Conservation (phyloP, 2,329 filamentous ascomycete species). For the Fusarium verticillioides region DNA sequence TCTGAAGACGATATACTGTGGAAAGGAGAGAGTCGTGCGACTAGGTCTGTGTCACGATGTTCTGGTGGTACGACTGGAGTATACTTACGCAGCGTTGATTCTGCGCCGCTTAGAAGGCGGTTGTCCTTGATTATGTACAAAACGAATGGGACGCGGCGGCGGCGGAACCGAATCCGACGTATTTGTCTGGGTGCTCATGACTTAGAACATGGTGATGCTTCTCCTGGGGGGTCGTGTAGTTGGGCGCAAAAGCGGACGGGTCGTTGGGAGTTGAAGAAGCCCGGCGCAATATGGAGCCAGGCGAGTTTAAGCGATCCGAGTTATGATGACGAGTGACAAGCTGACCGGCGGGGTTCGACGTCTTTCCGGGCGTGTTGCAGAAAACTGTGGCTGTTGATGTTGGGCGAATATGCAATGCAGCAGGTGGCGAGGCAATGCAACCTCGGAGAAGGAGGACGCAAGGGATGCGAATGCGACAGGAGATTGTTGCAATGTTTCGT, state of each 20-base stretch:
- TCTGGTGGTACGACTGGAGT: not conserved
- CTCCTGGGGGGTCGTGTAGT: slow-evolving; percentile 14
- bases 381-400: slow-evolving; percentile 23
- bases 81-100: slow-evolving; percentile 79
- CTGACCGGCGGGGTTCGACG: slow-evolving; percentile 36
- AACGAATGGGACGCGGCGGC: slow-evolving; percentile 72
- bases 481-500: slow-evolving; percentile 15
- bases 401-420: slow-evolving; percentile 16
- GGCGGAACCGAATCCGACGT: slow-evolving; percentile 53
- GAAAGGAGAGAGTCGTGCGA: not conserved
- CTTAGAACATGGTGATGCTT: slow-evolving; percentile 52
- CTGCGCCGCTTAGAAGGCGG: slow-evolving; percentile 82
- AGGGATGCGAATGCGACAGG: slow-evolving; percentile 33
- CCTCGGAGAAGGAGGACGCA: slow-evolving; percentile 9
- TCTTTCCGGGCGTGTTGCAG: slow-evolving; percentile 29
- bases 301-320: slow-evolving; percentile 24
- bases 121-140: slow-evolving; percentile 84
- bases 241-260: slow-evolving; percentile 26
- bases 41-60: not conserved
- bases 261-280: slow-evolving; percentile 7
- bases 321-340: slow-evolving; percentile 33
- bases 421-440: slow-evolving; percentile 31
- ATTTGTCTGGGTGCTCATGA: slow-evolving; percentile 61
- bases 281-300: slow-evolving; percentile 28
- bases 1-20: not conserved